Evolutionary conservation across 2,329 filamentous ascomycete genomes (phyloP).

Genomic region (Fusarium pilosicola): DNA sequence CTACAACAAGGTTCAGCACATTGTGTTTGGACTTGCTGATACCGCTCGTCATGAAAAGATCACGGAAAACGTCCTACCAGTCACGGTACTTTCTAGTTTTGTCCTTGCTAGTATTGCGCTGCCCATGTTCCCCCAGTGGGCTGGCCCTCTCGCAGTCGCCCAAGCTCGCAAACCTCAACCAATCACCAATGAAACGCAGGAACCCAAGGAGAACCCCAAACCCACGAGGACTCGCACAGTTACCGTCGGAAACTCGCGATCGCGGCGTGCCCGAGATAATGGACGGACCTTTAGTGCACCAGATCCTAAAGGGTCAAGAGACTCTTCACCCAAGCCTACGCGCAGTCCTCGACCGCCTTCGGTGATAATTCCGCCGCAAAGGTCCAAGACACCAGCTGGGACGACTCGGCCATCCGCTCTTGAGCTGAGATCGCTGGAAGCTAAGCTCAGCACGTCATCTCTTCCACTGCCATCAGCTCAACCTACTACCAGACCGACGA

Average conservation of each 20-base stretch:
- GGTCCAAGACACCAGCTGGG: conserved; percentile 49
- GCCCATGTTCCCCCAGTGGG: conserved; percentile 80
- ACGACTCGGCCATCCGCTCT: conserved; percentile 60
- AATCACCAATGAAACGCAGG: conserved; percentile 41
- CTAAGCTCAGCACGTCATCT: conserved; percentile 74
- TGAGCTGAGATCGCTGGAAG: conserved; percentile 65
- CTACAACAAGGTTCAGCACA: conserved; percentile 89
- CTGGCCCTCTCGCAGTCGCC: conserved; percentile 81
- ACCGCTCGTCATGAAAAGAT: conserved; percentile 77
- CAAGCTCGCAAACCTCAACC: conserved; percentile 79
- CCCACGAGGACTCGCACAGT: conserved; percentile 76
- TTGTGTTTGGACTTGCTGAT: conserved; percentile 83
- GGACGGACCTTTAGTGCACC: conserved; percentile 57
- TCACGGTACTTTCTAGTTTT: conserved; percentile 83
- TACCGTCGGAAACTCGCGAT: conserved; percentile 59
- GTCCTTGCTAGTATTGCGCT: conserved; percentile 80
- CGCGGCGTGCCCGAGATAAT: conserved; percentile 58
- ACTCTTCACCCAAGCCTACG: conserved; percentile 42
- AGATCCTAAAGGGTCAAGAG: conserved; percentile 48
- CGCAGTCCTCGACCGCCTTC: conserved; percentile 38
- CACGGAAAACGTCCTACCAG: conserved; percentile 81
- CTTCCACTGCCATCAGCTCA: conserved; percentile 70
- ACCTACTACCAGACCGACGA: conserved; percentile 62
- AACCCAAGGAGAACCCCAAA: conserved; percentile 54
- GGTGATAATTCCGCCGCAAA: conserved; percentile 37